These are phyloP conservation scores for Quercus agrifolia DNA, from an alignment of 306 rosid species.

Conservation along the genomic window DNA sequence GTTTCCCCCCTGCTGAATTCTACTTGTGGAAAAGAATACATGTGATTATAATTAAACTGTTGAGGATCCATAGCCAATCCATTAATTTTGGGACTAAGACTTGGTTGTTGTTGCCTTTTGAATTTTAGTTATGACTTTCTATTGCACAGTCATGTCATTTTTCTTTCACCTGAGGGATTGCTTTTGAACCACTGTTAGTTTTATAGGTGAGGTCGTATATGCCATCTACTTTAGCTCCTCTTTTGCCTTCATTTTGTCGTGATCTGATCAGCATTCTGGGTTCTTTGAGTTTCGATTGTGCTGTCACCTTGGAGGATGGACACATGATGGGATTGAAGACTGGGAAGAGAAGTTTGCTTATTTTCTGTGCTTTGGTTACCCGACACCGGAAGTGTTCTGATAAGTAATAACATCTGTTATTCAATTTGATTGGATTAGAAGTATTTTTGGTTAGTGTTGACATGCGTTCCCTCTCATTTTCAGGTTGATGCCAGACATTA, in stretches of 20 bases:
- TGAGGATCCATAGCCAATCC: too few species aligned
- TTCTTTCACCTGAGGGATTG: background rate
- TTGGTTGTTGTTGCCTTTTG: too few species aligned
- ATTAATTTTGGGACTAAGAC: too few species aligned
- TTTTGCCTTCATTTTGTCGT: constrained; percentile 52
- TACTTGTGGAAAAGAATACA: background rate
- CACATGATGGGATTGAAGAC: constrained; percentile 60
- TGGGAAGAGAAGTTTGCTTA: constrained; percentile 74
- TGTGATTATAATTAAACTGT: too few species aligned
- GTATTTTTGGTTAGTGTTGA: constrained; percentile 17
- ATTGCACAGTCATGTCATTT: background rate
- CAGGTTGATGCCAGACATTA: constrained; percentile 89
- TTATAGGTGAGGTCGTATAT: constrained; percentile 75
- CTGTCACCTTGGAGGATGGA: constrained; percentile 37
- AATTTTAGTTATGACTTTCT: background rate
- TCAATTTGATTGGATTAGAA: constrained; percentile 3
- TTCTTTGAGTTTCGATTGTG: constrained; percentile 51
- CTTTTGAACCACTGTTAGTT: constrained; percentile 23
- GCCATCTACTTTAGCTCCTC: constrained; percentile 71
- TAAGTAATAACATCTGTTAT: constrained; percentile 50
- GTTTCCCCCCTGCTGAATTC: background rate
- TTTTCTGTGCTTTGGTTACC: constrained; percentile 69
- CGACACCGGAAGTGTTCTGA: constrained; percentile 83
- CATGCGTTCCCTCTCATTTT: constrained; percentile 23
- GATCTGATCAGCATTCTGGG: constrained; percentile 66